These are phyloP conservation scores for Artemisia annua DNA, from an alignment of 129 eudicot genomes.

Conservation along the genomic window DNA sequence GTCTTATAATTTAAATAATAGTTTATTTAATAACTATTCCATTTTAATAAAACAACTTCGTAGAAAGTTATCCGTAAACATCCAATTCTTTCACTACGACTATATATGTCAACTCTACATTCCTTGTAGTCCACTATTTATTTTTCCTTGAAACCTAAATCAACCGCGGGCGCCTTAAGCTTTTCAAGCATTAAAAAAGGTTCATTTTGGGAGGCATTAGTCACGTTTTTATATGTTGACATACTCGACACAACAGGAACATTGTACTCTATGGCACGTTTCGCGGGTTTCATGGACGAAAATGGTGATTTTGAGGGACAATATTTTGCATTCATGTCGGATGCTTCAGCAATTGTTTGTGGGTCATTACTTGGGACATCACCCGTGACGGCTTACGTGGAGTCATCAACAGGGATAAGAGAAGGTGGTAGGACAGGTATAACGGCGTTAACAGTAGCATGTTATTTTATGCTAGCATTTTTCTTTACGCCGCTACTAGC, in stretches of 20 bases:
- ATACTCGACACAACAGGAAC: slow-evolving; percentile 88
- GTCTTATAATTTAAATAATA: no score
- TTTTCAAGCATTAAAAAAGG: slow-evolving; percentile 48
- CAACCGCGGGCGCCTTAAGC: slow-evolving; percentile 80
- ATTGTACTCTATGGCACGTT: slow-evolving; percentile 75
- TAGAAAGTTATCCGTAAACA: no score
- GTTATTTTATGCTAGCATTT: slow-evolving; percentile 69
- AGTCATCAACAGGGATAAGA: slow-evolving; percentile 87
- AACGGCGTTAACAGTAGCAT: slow-evolving; percentile 84
- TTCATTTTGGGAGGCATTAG: slow-evolving; percentile 77
- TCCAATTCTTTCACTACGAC: no score
- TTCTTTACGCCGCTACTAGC: slow-evolving; percentile 90
- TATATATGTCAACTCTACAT: no score
- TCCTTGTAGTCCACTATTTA: no score
- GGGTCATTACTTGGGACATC: slow-evolving; percentile 92
- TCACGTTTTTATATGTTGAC: slow-evolving; percentile 76
- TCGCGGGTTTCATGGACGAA: slow-evolving; percentile 68
- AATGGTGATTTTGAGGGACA: slow-evolving; percentile 87
- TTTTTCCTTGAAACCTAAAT: no score
- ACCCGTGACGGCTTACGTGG: slow-evolving; percentile 78
- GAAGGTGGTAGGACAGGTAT: slow-evolving; percentile 92
- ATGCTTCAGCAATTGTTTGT: slow-evolving; percentile 70
- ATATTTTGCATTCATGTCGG: slow-evolving; percentile 86
- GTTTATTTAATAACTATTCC: no score
- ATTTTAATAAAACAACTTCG: no score